Evolutionary conservation across 768 basidiomycete species (phyloP).

Genomic region (Agaricus sinodeliciosus): DNA sequence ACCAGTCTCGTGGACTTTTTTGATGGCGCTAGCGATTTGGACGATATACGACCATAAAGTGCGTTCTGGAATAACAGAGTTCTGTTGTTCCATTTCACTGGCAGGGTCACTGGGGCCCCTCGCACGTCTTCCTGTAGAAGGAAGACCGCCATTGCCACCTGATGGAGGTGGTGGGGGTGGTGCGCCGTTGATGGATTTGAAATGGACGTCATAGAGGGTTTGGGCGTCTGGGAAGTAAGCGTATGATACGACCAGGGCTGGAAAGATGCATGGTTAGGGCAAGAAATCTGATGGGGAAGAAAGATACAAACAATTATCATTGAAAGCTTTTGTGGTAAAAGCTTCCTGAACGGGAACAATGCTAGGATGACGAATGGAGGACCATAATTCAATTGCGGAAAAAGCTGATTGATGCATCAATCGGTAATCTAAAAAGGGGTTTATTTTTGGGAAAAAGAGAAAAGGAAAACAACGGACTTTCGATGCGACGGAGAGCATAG

Average conservation of each 20-base stretch:
- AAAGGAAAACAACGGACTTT: conserved; percentile 50
- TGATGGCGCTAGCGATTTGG: conserved; percentile 85
- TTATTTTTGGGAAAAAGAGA: conserved; percentile 4
- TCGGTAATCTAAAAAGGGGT: conserved; percentile 59
- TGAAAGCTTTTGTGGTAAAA: conserved; percentile 90
- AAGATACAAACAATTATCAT: conserved; percentile 95
- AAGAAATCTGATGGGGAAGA: conserved; percentile 21
- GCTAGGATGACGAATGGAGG: conserved; percentile 74
- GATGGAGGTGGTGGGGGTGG: conserved; percentile 18
- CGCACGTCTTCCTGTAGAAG: not conserved
- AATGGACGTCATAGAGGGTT: conserved; percentile 74
- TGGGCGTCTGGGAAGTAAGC: conserved; percentile 81
- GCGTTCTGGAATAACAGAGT: conserved; percentile 56
- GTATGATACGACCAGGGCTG: conserved; percentile 89
- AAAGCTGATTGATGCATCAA: conserved; percentile 81
- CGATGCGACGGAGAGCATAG: conserved; percentile 78
- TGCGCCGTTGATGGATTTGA: conserved; percentile 41
- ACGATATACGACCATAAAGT: conserved; percentile 90
- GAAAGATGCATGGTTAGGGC: not conserved
- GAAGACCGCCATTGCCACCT: not conserved
- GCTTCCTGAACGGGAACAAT: conserved; percentile 84
- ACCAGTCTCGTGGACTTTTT: conserved; percentile 75
- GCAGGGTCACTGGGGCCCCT: conserved; percentile 9
- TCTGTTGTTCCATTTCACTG: too few relatives aligned
- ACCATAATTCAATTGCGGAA: conserved; percentile 79